Evolutionary conservation across 805 yeast species (phyloP), one percentile per base, ranked within the genome.

Genomic region (Blastobotrys terrestris): DNA sequence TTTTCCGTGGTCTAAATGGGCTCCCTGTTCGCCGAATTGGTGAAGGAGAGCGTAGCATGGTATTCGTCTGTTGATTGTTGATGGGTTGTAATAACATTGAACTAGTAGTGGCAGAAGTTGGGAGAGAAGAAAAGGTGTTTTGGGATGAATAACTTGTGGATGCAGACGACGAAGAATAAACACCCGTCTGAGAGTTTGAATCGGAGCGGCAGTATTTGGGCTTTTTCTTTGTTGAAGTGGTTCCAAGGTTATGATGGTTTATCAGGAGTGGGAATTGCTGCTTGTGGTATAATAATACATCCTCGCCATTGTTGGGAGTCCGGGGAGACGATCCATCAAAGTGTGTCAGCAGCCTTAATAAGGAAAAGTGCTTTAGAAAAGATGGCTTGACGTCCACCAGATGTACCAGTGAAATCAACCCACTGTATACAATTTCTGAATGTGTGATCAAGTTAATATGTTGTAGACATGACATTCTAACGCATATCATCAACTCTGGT

Each of bases 301-400:
- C 48, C 15, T 22, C 39, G 19, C 31, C 39, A 22, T 22, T 14
- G 19, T 22, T 26, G 20, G 48, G 15, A 6, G 18, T 45, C 15
- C 39, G 48, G 14, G 48, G 48, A 45, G 26, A 31, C 39, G 48
- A 45, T 14, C 48, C 48, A 26, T 45, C 31, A 20, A 13, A 45
- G 16, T 45, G 31, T 2, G 48, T 11, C 3, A 45, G 15, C 19
- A 45, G 31, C 3, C 48, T 11, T 16, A 45, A 4, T 40, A 45
- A 15, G 3, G 48, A n/a, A 13, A 35, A 21, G 18, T 45, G 48
- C 21, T 26, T 22, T 22, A 51, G 31, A 16, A 46, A 46, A 26
- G 50, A 51, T 16, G 49, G 51, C 13, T 51, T 31, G 22, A 51
- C 15, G 26, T 51, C 54, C 2, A 51, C 48, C 44, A 49, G 40